These are phyloP conservation scores for Sarcomyxa edulis DNA, from an alignment of 768 basidiomycete genomes.

Conservation along the genomic window DNA sequence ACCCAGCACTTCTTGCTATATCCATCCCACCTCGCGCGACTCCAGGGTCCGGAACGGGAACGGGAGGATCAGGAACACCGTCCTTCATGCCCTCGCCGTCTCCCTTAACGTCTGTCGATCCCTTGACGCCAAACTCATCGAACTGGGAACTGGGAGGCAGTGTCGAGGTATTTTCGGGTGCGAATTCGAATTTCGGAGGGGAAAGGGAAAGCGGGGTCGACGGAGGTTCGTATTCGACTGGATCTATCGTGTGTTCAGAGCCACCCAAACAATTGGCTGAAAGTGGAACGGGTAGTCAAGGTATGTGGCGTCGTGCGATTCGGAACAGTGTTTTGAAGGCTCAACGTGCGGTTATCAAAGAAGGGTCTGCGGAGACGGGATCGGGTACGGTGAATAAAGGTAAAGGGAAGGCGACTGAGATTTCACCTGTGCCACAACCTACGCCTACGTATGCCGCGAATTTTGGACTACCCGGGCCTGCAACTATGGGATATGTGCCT, in stretches of 20 bases:
- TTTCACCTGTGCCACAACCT: no score
- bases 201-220: neutral
- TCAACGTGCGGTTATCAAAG: no score
- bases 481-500: neutral
- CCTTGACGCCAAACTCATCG: neutral
- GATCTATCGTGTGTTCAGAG: constrained; percentile 2
- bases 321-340: no score
- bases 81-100: no score
- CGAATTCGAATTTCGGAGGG: neutral
- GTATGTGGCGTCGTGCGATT: constrained; percentile 17
- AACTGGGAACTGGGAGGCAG: no score
- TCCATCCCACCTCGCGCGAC: constrained; percentile 11
- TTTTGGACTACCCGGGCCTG: neutral
- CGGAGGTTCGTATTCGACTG: constrained; percentile 2
- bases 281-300: constrained; percentile 9
- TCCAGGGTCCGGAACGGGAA: constrained; percentile 2
- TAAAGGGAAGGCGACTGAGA: no score
- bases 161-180: no score
- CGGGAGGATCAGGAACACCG: neutral
- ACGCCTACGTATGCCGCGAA: neutral
- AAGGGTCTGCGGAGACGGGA: no score
- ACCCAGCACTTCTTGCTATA: constrained; percentile 26
- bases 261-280: constrained; percentile 8
- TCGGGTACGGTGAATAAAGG: no score
- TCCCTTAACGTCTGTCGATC: no score